Percentiles rank a stretch among this genome's conserved stretches.
phyloP scores from a whole-genome alignment of 2,329 filamentous ascomycete species.

The Graphium sp. region DNA sequence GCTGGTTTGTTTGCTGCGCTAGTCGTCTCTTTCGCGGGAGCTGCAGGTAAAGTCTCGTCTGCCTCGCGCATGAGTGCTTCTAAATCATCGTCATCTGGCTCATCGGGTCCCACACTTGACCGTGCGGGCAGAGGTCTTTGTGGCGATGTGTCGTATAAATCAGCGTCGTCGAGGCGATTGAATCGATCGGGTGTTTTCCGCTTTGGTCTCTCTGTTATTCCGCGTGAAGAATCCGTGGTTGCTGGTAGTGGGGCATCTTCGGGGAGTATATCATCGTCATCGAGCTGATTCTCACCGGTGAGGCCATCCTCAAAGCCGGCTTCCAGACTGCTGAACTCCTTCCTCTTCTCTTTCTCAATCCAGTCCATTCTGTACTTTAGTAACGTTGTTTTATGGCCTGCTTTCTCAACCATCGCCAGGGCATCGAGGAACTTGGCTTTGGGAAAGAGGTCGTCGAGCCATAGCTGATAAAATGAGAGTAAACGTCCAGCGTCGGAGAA shows the following conservation, averaged over 20 bases:
- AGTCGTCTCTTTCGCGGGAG: slow-evolving; percentile 2
- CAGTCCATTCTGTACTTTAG: slow-evolving; percentile 61
- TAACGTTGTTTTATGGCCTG: slow-evolving; percentile 71
- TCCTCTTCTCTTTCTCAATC: slow-evolving; percentile 62
- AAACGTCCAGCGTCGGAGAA: slow-evolving; percentile 73
- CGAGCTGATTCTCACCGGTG: slow-evolving; percentile 11
- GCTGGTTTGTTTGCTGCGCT: slow-evolving; percentile 5
- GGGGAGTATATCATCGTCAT: slow-evolving; percentile 3
- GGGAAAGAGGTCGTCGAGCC: slow-evolving; percentile 92
- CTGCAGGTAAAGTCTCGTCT: slow-evolving; percentile 11
- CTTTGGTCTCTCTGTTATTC: slow-evolving; percentile 12
- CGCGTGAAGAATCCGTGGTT: slow-evolving; percentile 22
- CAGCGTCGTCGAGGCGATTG: slow-evolving; percentile 23
- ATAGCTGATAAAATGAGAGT: slow-evolving; percentile 83
- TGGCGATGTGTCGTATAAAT: slow-evolving; percentile 39
- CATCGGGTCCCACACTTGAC: background rate
- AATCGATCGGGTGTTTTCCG: slow-evolving; percentile 10
- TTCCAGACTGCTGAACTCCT: slow-evolving; percentile 14
- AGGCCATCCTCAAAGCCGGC: slow-evolving; percentile 9
- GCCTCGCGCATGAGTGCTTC: slow-evolving; percentile 36
- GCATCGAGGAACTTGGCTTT: slow-evolving; percentile 89
- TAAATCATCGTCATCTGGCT: slow-evolving; percentile 23
- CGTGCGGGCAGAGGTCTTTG: slow-evolving; percentile 6
- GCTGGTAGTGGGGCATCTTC: slow-evolving; percentile 12
- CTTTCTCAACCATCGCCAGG: slow-evolving; percentile 78